These are phyloP conservation scores for Ustulina deusta DNA, from an alignment of 2,329 filamentous ascomycete species.

Conservation along the genomic window DNA sequence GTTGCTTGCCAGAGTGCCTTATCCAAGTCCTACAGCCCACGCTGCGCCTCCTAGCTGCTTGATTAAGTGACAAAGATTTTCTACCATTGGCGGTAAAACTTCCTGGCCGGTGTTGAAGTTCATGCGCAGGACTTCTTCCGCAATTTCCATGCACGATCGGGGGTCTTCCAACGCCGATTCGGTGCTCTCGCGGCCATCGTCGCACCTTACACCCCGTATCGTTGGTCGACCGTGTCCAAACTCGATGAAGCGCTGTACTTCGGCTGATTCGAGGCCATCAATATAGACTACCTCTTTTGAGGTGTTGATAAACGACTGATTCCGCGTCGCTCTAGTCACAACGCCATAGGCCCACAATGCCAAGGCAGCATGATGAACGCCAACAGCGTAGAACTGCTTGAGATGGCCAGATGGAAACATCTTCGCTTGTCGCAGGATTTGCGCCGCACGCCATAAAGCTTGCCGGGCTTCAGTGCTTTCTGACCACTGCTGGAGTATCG, in stretches of 20 bases:
- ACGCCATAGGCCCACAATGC: slow-evolving; percentile 78
- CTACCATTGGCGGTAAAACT: slow-evolving; percentile 70
- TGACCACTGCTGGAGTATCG: slow-evolving; percentile 69
- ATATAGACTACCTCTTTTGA: slow-evolving; percentile 63
- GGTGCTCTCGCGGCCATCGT: slow-evolving; percentile 45
- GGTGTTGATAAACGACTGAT: slow-evolving; percentile 47
- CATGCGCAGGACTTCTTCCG: slow-evolving; percentile 66
- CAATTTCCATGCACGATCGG: slow-evolving; percentile 67
- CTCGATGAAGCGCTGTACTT: slow-evolving; percentile 67
- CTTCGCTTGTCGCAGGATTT: slow-evolving; percentile 71
- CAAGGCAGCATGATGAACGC: slow-evolving; percentile 75
- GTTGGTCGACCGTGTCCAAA: slow-evolving; percentile 67
- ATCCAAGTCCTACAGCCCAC: slow-evolving; percentile 51
- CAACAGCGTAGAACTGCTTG: slow-evolving; percentile 75
- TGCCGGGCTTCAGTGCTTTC: slow-evolving; percentile 66
- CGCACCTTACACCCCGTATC: slow-evolving; percentile 55
- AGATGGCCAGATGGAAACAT: slow-evolving; percentile 65
- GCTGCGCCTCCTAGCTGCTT: slow-evolving; percentile 68
- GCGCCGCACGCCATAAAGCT: slow-evolving; percentile 76
- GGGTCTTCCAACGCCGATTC: slow-evolving; percentile 66
- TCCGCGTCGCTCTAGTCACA: slow-evolving; percentile 59
- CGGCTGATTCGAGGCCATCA: slow-evolving; percentile 66
- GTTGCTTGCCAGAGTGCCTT: neutral
- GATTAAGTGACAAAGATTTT: slow-evolving; percentile 74
- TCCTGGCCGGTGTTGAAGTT: slow-evolving; percentile 62